Base-by-base conservation (phyloP, 306 rosid genomes). In the Vachellia collinsii region DNA sequence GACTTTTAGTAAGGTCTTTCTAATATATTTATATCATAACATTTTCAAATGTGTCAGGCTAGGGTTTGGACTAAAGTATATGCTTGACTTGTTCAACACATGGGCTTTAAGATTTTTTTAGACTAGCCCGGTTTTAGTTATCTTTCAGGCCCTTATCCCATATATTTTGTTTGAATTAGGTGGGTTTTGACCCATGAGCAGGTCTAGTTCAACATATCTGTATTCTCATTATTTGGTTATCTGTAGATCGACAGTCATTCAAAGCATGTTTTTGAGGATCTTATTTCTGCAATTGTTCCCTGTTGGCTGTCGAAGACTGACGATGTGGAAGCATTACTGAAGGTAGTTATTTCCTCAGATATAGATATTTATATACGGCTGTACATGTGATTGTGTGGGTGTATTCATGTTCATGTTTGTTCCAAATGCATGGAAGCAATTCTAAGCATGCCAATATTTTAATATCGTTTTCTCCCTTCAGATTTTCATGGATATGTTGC, bases 211-310 rank as follows among this genome's bases (percentile, higher is more conserved):
- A 6, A 13, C 66, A 11, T 72, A 6, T 51, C 29, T 68, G 36
- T 61, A 43, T 34, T 44, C 13, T 81, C 37, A 81, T 67, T 61
- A 64, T 76, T 41, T 77, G 54, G 71, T 78, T 79, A 56, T 76
- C 25, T 85, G 78, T 80, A 94, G 99, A 84, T 82, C 87, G 99
- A 94, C 85, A 83, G 79, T 82, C 92, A 91, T 82, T 94, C 99
- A 37, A 87, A 83, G 86, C 89, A 29, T 77, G 97, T 92, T 76
- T 90, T 89, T 82, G 97, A 94, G 88, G 93, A 91, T 83, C 89
- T 94, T 75, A 84, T 93, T 80, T 89, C 97, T 72, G 88, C 93
- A 23, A 80, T 93, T 77, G 94, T 93, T 86, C 99, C 99, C n/a
- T 94, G 88, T 87, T 94, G 97, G 97, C 80, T 93, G 67, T 86